Conservation (phyloP, 2,329 filamentous ascomycete genomes). For the Elsinoe necatrix region DNA sequence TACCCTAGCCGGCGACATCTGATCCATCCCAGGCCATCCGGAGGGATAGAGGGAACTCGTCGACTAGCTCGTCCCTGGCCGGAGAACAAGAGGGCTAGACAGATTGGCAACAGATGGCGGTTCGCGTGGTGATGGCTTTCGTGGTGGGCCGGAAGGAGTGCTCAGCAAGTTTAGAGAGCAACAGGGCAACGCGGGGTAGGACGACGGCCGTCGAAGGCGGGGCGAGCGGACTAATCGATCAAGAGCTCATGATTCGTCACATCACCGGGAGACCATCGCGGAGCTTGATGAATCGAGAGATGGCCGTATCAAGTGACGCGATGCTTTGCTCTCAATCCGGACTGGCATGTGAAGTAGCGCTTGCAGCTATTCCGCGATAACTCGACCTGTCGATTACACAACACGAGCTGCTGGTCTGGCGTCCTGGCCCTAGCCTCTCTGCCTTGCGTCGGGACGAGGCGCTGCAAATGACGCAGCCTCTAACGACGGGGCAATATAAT, state of each 20-base stretch:
- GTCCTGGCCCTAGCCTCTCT: background rate
- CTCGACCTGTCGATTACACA: slow-evolving; percentile 1
- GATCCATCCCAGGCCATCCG: background rate
- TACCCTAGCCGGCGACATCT: background rate
- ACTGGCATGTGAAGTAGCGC: slow-evolving; percentile 10
- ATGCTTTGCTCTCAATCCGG: slow-evolving; percentile 2
- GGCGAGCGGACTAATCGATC: background rate
- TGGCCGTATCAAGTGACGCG: slow-evolving; percentile 14
- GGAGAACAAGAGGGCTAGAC: background rate
- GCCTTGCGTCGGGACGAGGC: background rate
- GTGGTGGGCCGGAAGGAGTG: background rate
- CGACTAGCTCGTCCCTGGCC: background rate
- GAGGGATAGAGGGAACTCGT: background rate
- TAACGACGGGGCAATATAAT: slow-evolving; percentile 9
- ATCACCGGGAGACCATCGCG: slow-evolving; percentile 2
- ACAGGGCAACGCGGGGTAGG: slow-evolving; percentile 10
- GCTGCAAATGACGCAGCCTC: slow-evolving; percentile 13
- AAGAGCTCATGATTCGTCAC: slow-evolving; percentile 9
- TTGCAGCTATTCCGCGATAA: slow-evolving; percentile 9
- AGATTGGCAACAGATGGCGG: background rate
- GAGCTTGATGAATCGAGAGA: slow-evolving; percentile 12
- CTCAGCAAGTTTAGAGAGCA: background rate
- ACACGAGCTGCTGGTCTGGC: background rate
- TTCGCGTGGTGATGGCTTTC: background rate
- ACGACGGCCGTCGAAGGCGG: slow-evolving; percentile 3